Percentiles rank a stretch among this genome's conserved stretches.
These are phyloP conservation scores for Pseudogymnoascus sp. DNA, from an alignment of 2,329 filamentous ascomycete genomes.

Conservation along the genomic window DNA sequence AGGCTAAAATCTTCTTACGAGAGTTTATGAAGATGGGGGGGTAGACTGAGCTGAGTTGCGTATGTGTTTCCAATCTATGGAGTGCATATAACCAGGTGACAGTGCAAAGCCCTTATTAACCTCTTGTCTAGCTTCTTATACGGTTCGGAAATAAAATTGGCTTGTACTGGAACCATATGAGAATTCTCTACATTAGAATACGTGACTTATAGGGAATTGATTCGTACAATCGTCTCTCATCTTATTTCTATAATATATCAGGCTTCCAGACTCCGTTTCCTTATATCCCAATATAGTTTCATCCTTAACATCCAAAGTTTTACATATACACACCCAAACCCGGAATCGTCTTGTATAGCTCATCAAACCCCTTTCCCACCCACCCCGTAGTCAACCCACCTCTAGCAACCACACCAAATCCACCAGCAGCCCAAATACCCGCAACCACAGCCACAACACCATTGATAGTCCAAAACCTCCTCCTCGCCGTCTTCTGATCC, in stretches of 20 bases:
- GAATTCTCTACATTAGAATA: no score
- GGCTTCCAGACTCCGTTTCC: not conserved
- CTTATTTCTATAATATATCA: not conserved
- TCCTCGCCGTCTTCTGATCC: constrained; percentile 47
- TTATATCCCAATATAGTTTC: not conserved
- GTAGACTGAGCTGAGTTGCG: no score
- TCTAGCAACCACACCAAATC: constrained; percentile 67
- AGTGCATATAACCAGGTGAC: no score
- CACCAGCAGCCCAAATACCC: constrained; percentile 72
- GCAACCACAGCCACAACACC: constrained; percentile 49
- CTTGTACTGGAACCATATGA: no score
- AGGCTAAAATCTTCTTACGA: no score
- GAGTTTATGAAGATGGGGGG: no score
- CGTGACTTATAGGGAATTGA: not conserved
- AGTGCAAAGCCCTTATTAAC: no score
- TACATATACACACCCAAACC: constrained; percentile 45
- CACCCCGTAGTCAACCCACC: constrained; percentile 66
- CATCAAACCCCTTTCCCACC: constrained; percentile 74
- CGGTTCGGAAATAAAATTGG: no score
- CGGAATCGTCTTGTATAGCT: constrained; percentile 56
- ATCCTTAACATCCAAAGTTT: constrained; percentile 8
- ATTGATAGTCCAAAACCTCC: constrained; percentile 66
- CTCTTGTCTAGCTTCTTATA: no score
- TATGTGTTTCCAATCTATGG: no score
- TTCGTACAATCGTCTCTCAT: not conserved